Evolutionary conservation across 225 moss, liverwort and hornwort species (phyloP), one percentile per base, ranked within the genome.

Genomic region (Lunularia cruciata): DNA sequence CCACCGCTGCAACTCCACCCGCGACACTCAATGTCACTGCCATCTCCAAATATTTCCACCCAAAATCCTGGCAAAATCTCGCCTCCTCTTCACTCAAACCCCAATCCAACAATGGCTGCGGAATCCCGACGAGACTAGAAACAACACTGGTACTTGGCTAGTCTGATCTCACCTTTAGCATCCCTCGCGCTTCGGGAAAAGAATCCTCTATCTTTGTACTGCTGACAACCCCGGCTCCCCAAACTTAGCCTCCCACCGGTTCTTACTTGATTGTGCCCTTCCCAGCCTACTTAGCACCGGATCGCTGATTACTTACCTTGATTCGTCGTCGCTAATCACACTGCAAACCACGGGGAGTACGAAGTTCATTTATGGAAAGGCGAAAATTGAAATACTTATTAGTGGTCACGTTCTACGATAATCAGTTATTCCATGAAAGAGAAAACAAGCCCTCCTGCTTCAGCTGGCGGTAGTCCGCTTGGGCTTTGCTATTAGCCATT

Each of bases 11-110:
- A 47, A 70, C 68, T 18, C 73, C 58, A 0, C 31, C 76, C 20
- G 57, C 70, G 20, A 52, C 47, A 46, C 51, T 52, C 70, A 79
- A 32, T 36, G 54, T 57, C 66, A 73, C 42, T 40, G 81, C 81
- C 80, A 80, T 80, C 59, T 68, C 48, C 14, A 48, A 19, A 35
- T 35, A 3, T 60, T 6, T 60, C 42, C 8, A 42, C 19, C 34
- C 37, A 18, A 49, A 8, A 3, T 49, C 48, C 19, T 28, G 26
- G 23, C 26, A 14, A 63, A 18, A 63, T 63, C 43, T 40, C 22
- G 3, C 30, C 2, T 13, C 27, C 51, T 51, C 25, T 38, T 22
- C 38, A 37, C 60, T 1, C 37, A 20, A 57, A 57, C 3, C 56
- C 39, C 39, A 23, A 40, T 22, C 37, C 37, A 39, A 61, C 23